Evolutionary conservation across 1,284 basidiomycete genomes (phyloP).

Genomic region (Microbotryum intermedium): DNA sequence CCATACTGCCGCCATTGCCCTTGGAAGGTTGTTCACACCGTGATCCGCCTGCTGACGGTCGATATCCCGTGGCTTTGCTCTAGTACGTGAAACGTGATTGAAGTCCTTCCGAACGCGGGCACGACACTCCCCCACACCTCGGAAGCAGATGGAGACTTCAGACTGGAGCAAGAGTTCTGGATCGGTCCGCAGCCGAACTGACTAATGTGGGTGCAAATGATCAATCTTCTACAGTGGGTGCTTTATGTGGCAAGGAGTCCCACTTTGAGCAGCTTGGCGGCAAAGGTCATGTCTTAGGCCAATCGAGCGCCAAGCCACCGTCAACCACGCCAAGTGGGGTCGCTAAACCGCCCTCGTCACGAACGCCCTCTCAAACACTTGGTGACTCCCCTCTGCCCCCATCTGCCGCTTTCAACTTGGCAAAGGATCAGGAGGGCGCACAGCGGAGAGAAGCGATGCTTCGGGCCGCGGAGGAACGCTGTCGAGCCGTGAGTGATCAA

Average conservation of each 20-base stretch:
- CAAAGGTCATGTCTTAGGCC: constrained; percentile 5
- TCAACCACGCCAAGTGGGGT: too few species aligned
- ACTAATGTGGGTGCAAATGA: too few species aligned
- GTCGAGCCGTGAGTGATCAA: background rate
- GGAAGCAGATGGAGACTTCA: too few species aligned
- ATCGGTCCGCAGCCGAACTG: background rate
- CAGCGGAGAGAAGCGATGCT: constrained; percentile 1
- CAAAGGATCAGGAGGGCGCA: background rate
- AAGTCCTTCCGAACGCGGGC: background rate
- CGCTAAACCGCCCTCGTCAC: background rate
- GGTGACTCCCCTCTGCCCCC: background rate
- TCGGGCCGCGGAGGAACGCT: constrained; percentile 3
- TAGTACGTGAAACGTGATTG: background rate
- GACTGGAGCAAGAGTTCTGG: too few species aligned
- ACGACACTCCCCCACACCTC: background rate
- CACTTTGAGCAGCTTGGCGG: constrained; percentile 3
- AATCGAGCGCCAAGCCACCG: background rate
- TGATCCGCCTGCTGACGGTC: background rate
- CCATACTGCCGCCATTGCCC: too few species aligned
- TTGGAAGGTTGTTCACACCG: too few species aligned
- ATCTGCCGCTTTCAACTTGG: background rate
- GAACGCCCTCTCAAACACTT: background rate
- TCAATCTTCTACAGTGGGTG: background rate
- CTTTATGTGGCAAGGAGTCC: constrained; percentile 14
- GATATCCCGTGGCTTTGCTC: background rate